Evolutionary conservation across 768 basidiomycete species (phyloP), one percentile per base, ranked within the genome.

Genomic region (Leccinum pellstonianum): DNA sequence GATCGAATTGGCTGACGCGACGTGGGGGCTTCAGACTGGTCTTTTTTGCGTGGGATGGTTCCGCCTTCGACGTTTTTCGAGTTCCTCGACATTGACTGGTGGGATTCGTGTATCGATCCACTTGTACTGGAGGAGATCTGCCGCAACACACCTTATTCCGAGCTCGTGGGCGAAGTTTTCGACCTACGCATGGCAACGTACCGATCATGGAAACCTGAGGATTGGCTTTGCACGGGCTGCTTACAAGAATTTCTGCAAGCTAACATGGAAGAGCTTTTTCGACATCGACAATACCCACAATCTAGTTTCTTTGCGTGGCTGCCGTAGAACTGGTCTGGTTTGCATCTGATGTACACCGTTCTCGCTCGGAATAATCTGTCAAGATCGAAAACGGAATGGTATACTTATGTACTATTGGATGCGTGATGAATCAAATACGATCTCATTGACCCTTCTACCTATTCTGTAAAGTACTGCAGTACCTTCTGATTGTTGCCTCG

Each of bases 191-290:
- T 53, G 15, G 29, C 49, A 25, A 50, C 35, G 17, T 65, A 59
- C 23, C 12, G n/a, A 25, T 2, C 14, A 12, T 66, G 57, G 64
- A 31, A 50, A 41, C 61, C 55, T 2, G 46, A 11, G 14, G 35
- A 66, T 17, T 62, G 64, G 58, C 53, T 66, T 47, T 62, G 64
- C 17, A 57, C 10, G 15, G 27, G 21, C 31, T 66, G 64, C 37
- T 50, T 65, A 1, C 41, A 27, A 19, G 52, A 0, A 3, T 66
- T 66, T 55, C 6, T 66, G 19, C 27, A 27, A 10, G 50, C 59
- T 52, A 59, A 62, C 15, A 31, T 59, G 14, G 60, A 66, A n/a
- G 50, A 21, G 8, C 56, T 58, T 41, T 59, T 52, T 51, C 52
- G 29, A 27, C 48, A 23, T 29, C 35, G 27, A 4, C 57, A 19